A percentile compares a stretch with the other conserved stretches of the same genome.
Evolutionary conservation across 257 asterid species (phyloP).

Genomic region (Knoxia roxburghii): DNA sequence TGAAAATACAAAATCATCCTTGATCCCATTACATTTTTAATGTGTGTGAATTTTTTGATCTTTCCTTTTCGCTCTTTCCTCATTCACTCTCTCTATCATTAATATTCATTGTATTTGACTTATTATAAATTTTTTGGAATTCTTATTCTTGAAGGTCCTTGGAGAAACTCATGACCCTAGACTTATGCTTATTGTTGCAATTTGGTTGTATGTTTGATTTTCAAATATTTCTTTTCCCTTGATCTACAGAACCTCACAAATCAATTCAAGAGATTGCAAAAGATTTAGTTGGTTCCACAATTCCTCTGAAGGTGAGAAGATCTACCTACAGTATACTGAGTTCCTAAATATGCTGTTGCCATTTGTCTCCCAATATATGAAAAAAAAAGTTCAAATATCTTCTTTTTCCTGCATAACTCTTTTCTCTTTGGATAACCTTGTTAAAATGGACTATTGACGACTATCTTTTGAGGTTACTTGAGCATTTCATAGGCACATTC

Average conservation of each 20-base stretch:
- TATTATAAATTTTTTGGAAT: background rate
- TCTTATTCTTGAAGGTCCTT: conserved; percentile 10
- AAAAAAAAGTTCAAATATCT: background rate
- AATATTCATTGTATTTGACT: background rate
- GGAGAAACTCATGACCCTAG: background rate
- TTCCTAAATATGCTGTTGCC: background rate
- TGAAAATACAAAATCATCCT: too few relatives aligned
- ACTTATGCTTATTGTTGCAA: background rate
- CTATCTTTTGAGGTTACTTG: background rate
- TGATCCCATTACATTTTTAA: too few relatives aligned
- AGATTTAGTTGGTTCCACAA: conserved; percentile 61
- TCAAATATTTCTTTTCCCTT: background rate
- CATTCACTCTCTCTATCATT: too few relatives aligned
- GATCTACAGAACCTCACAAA: conserved; percentile 61
- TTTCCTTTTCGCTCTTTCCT: too few relatives aligned
- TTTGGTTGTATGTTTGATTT: background rate
- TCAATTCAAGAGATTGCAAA: conserved; percentile 76
- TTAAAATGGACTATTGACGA: background rate
- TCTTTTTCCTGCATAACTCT: background rate
- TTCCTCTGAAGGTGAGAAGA: conserved; percentile 72
- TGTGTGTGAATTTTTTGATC: too few relatives aligned
- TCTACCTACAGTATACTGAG: background rate
- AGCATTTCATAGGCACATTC: background rate
- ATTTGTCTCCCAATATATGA: background rate
- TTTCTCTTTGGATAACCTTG: background rate